phyloP scores from a whole-genome alignment of 2,329 filamentous ascomycete genomes.

The Trichoderma sp. region DNA sequence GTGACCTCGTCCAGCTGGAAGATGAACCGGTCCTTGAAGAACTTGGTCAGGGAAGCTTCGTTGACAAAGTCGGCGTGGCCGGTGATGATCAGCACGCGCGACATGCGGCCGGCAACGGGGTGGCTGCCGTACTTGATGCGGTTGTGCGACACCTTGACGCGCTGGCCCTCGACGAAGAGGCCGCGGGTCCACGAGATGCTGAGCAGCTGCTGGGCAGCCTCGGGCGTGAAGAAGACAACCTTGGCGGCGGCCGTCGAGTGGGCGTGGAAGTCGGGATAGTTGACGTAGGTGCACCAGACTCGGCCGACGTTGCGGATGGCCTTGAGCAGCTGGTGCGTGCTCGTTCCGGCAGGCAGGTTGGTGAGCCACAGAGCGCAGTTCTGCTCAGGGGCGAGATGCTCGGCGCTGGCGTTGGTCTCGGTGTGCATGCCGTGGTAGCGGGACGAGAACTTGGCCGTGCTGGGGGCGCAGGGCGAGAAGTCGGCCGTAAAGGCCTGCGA shows the following conservation, averaged over 20 bases:
- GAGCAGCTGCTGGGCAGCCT: constrained; percentile 40
- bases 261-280: constrained; percentile 44
- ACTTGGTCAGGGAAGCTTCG: constrained; percentile 39
- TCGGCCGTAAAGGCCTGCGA: neutral
- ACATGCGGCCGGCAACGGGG: constrained; percentile 36
- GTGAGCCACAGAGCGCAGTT: constrained; percentile 58
- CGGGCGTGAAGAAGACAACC: constrained; percentile 51
- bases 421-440: constrained; percentile 43
- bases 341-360: constrained; percentile 49
- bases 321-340: constrained; percentile 47
- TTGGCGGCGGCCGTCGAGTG: constrained; percentile 50
- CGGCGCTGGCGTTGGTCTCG: constrained; percentile 39
- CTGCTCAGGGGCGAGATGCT: constrained; percentile 35
- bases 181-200: constrained; percentile 32
- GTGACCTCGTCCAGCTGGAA: constrained; percentile 52
- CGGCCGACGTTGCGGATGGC: constrained; percentile 51
- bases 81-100: constrained; percentile 54
- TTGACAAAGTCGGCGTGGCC: constrained; percentile 50
- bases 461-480: neutral
- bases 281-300: constrained; percentile 55
- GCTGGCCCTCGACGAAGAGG: constrained; percentile 41
- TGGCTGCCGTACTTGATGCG: constrained; percentile 46
- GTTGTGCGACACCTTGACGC: constrained; percentile 48
- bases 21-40: constrained; percentile 47
- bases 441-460: constrained; percentile 35